Evolutionary conservation across 108 stramenopile genomes (phyloP), one percentile per base, ranked within the genome.

Genomic region (Poteriospumella lacustris): DNA sequence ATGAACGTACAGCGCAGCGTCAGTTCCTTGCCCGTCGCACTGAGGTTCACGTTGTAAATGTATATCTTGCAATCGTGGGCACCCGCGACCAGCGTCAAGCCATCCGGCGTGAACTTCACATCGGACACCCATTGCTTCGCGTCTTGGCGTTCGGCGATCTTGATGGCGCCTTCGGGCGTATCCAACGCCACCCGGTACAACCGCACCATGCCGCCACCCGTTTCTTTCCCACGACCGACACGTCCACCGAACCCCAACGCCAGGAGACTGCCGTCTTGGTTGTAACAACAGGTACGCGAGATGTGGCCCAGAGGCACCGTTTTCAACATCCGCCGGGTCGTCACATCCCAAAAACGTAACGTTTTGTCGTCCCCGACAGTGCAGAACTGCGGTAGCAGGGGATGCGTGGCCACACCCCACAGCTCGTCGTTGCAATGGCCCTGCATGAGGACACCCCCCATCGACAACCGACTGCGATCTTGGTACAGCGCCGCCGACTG

Each of bases 351-450:
- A n/a, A 73, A 15, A 44, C 70, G 43, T 5, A 73, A 31, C 9
- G 70, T 73, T 56, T 73, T 73, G 36, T 73, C 70, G 36, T 73
- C 70, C 31, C 70, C 70, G 42, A 73, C 70, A 44, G 40, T 73
- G 33, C 44, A 52, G 33, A 9, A 73, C 42, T 73, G 31, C 42
- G 70, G 70, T 12, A 44, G 41, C 3, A 38, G 5, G 28, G 70
- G 70, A 33, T 44, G 82, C 26, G 80, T 3, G 2, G 84, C 82
- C 43, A 80, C 59, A 43, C 84, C 87, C 87, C 81, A 83, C 19
- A 83, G 1, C 58, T 83, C 82, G 12, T 60, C 75, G 33, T 39
- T 34, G 79, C 43, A 83, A 75, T 87, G 87, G 15, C 82, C 82
- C 2, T 26, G 43, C 24, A 83, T 56, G 36, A 80, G 36, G 1